A percentile compares a stretch with the other conserved stretches of the same genome.
Evolutionary conservation across 805 yeast species (phyloP).

Genomic region (Wickerhamomyces chambardii): DNA sequence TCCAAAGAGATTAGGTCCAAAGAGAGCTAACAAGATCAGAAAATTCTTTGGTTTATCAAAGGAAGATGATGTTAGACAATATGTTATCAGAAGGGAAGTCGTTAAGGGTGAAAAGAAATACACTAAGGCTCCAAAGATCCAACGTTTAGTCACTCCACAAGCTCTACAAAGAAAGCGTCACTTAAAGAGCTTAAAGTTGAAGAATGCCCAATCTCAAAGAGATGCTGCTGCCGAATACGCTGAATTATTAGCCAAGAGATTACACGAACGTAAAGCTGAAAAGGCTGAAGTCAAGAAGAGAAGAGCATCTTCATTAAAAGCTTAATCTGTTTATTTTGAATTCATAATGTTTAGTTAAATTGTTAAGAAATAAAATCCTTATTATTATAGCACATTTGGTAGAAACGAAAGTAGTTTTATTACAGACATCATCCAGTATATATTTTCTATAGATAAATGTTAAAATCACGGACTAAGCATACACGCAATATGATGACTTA

Average conservation of each 20-base stretch:
- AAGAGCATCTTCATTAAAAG: constrained; percentile 98
- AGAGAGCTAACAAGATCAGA: constrained; percentile 99
- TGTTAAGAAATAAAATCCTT: no score
- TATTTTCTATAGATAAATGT: no score
- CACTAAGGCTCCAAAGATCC: constrained; percentile 99
- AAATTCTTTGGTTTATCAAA: constrained; percentile 89
- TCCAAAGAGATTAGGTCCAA: constrained; percentile 99
- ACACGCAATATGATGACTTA: no score
- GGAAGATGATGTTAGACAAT: constrained; percentile 51
- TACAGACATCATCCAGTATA: no score
- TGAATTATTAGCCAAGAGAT: constrained; percentile 95
- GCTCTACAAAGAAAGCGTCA: constrained; percentile 99
- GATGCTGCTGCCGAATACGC: constrained; percentile 99
- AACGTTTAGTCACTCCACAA: constrained; percentile 99
- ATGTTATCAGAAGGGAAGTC: constrained; percentile 97
- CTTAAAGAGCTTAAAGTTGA: constrained; percentile 85
- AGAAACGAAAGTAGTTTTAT: no score
- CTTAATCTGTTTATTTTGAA: constrained; percentile 30
- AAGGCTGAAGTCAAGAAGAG: constrained; percentile 98
- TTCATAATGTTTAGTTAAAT: no score
- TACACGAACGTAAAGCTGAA: constrained; percentile 97
- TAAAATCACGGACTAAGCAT: no score
- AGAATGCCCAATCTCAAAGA: constrained; percentile 97
- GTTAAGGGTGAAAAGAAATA: constrained; percentile 96
- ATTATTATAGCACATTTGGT: no score